Evolutionary conservation across 306 rosid species (phyloP).

Genomic region (Calophaca sinica): DNA sequence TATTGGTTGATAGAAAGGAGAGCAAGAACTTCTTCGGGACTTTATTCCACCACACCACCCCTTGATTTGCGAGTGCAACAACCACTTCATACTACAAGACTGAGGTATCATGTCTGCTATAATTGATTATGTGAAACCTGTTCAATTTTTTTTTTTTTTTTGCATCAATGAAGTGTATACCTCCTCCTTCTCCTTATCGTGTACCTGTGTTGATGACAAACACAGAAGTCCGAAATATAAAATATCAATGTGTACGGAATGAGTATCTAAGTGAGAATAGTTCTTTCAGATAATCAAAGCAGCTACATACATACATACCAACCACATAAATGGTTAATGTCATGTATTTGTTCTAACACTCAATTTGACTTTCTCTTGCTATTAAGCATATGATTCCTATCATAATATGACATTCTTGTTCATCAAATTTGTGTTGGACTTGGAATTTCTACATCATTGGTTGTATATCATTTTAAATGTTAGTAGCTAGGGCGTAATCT

Average conservation of each 20-base stretch:
- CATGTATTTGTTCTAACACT: slow-evolving; percentile 1
- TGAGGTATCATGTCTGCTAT: slow-evolving; percentile 68
- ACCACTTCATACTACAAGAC: slow-evolving; percentile 24
- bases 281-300: slow-evolving; percentile 34
- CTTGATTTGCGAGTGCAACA: too few species aligned
- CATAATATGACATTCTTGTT: slow-evolving; percentile 8
- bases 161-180: slow-evolving; percentile 23
- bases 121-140: slow-evolving; percentile 24
- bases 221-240: slow-evolving; percentile 19
- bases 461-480: slow-evolving; percentile 27
- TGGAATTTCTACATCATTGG: background rate
- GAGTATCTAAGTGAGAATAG: slow-evolving; percentile 6
- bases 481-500: background rate
- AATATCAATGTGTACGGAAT: slow-evolving; percentile 28
- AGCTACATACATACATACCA: background rate
- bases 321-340: slow-evolving; percentile 21
- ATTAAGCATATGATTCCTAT: slow-evolving; percentile 7
- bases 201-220: slow-evolving; percentile 17
- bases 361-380: slow-evolving; percentile 26
- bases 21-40: too few species aligned
- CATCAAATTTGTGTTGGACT: background rate
- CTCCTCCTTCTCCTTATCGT: slow-evolving; percentile 11
- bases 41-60: too few species aligned
- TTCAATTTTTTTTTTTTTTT: slow-evolving; percentile 25
- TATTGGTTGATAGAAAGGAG: too few species aligned